These are phyloP conservation scores for Alternaria sp. DNA, from an alignment of 2,329 filamentous ascomycete genomes.

Conservation along the genomic window DNA sequence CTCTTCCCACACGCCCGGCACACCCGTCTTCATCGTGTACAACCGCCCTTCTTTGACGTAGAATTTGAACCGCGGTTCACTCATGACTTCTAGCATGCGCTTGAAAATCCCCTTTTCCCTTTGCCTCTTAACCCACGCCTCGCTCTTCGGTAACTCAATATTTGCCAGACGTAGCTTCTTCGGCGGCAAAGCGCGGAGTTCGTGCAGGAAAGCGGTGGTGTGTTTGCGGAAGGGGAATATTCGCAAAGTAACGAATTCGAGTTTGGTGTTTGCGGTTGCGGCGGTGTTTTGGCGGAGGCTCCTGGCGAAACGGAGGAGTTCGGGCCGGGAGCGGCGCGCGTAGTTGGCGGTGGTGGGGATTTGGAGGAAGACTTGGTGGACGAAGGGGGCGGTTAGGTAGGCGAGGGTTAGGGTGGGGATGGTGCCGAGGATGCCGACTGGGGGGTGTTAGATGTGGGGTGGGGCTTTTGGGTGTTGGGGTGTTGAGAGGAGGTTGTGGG, in stretches of 20 bases:
- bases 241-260: conserved; percentile 47
- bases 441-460: neutral
- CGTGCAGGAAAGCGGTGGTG: conserved; percentile 37
- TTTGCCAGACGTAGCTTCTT: conserved; percentile 41
- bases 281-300: conserved; percentile 19
- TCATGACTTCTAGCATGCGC: conserved; percentile 30
- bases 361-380: conserved; percentile 40
- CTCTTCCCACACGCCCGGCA: conserved; percentile 46
- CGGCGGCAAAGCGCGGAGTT: conserved; percentile 41
- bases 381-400: conserved; percentile 47
- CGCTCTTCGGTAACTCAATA: conserved; percentile 36
- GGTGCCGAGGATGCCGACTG: conserved; percentile 39
- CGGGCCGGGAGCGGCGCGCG: conserved; percentile 31
- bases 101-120: conserved; percentile 24
- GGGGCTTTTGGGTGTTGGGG: neutral
- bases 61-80: conserved; percentile 43
- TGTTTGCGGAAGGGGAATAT: conserved; percentile 41
- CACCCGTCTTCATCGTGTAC: conserved; percentile 40
- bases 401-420: conserved; percentile 43
- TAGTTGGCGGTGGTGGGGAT: conserved; percentile 37
- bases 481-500: rapidly evolving
- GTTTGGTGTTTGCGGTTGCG: conserved; percentile 31
- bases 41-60: conserved; percentile 44
- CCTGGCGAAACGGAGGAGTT: conserved; percentile 35
- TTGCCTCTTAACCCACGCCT: conserved; percentile 26